Base-by-base conservation (phyloP, 805 yeast species). In the Ogataea polymorpha region DNA sequence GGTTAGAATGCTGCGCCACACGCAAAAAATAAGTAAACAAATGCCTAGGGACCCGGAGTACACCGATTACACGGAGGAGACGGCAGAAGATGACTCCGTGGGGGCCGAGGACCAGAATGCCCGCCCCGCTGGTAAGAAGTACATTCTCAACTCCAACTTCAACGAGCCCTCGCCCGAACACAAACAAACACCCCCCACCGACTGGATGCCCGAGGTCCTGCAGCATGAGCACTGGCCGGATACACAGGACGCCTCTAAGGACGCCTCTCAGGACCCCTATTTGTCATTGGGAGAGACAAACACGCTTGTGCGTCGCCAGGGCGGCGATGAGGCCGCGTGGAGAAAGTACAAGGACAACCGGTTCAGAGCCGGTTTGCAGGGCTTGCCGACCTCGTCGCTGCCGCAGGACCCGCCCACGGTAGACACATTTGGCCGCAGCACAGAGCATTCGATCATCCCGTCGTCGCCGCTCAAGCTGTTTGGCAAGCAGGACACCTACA, bases 381-480 rank as follows among this genome's bases (percentile, higher is more conserved):
- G 53, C 2, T 48, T 49, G 15, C 41, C 48, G 31, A 44, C 48
- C 12, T 23, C 17, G 12, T 57, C 61, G 6, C 21, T 33, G 12
- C 49, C 45, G 14, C 39, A 50, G 1, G 45, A 48, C 4, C 34
- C 42, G 28, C 48, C 49, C 24, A 44, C 55, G 3, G 58, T 58
- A 1, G 63, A 61, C 39, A 62, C 65, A 2, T 61, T 61, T 51
- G 61, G 63, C 21, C 56, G 59, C 27, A 39, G 39, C 14, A 42
- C 48, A 10, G 41, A 48, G n/a, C 56, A 52, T 23, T 53, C 61
- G 9, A 46, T 55, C 8, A 41, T 50, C 8, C 61, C 63, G 3
- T 49, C 51, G 14, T 60, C 65, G 4, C 66, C 65, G 2, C 38
- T 62, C 20, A 61, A 61, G 35, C 39, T 62, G 11, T 61, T 62